Conservation (phyloP, 768 basidiomycete genomes). For the Psilocybe subaeruginosa region DNA sequence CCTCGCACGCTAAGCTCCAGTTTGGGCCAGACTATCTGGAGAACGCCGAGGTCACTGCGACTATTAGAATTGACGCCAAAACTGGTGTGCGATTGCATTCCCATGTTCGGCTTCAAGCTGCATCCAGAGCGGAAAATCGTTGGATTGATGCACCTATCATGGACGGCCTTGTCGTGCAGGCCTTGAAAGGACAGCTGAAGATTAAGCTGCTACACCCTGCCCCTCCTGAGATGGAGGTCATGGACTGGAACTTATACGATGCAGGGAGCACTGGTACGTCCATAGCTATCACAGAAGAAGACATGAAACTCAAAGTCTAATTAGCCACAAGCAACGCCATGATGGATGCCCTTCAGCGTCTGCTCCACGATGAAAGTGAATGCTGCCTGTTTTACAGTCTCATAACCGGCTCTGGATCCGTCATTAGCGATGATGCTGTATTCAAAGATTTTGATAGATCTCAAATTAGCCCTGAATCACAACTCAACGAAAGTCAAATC, state of each 20-base stretch:
- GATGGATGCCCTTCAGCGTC: constrained; percentile 60
- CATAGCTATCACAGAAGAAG: neutral
- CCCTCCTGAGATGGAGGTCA: constrained; percentile 59
- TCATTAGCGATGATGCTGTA: constrained; percentile 5
- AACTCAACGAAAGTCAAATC: constrained; percentile 59
- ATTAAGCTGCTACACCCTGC: constrained; percentile 58
- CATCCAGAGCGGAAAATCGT: constrained; percentile 55
- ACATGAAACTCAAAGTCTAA: neutral
- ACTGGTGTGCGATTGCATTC: constrained; percentile 60
- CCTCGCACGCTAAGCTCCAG: constrained; percentile 42
- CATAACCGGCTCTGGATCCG: constrained; percentile 39
- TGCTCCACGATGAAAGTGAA: constrained; percentile 43
- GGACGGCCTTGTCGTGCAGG: constrained; percentile 63
- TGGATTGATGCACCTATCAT: constrained; percentile 48
- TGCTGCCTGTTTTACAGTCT: constrained; percentile 54
- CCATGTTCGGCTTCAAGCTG: constrained; percentile 64
- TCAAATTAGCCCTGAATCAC: constrained; percentile 5
- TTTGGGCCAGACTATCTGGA: constrained; percentile 36
- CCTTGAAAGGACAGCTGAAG: constrained; percentile 54
- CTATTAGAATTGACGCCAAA: constrained; percentile 56
- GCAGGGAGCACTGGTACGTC: constrained; percentile 60
- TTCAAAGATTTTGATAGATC: constrained; percentile 7
- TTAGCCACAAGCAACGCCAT: constrained; percentile 65
- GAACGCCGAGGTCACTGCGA: constrained; percentile 44
- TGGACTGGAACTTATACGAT: constrained; percentile 69